Base-by-base conservation (phyloP, 1,139 yeast genomes). In the Petasospora rhodanensis region DNA sequence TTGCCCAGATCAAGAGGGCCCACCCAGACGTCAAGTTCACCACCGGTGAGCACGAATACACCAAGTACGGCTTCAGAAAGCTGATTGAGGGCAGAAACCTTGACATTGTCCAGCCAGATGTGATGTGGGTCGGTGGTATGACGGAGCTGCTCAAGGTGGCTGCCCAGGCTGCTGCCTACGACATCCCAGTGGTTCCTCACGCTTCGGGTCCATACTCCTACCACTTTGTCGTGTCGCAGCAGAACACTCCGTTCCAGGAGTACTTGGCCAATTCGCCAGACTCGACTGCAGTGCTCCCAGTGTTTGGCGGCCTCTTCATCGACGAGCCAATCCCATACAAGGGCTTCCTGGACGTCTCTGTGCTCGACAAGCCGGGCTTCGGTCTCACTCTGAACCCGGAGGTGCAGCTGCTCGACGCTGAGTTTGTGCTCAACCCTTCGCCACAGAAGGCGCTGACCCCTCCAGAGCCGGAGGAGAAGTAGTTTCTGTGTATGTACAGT, bases 111-210 rank as follows among this genome's bases (percentile, higher is more conserved):
- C 73, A 68, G 47, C 73, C 73, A 14, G 74, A 68, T 47, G 68
- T 68, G 32, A 68, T 68, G 73, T 68, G 73, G 73, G 68, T 67
- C 38, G 73, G 73, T 29, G 73, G 73, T 22, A 47, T 68, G 56
- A 67, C 73, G 18, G 73, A 68, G 51, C 52, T 66, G 25, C 52
- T 68, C 37, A 62, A 66, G 44, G 57, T 68, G 26, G 64, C 70
- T 31, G 64, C 63, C 14, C 72, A 67, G 46, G 73, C 73, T 18
- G 70, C 70, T 34, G 73, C 73, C 16, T 68, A 68, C 43, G 74
- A 68, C 43, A 64, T 68, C 28, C 73, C 73, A 18, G 70, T 68
- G 28, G 73, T 68, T 34, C 72, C 73, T 24, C 73, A 68, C 45
- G 73, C 73, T 22, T 62, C 69, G 14, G 73, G 73, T 35, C 70